These are phyloP conservation scores for Cladochytrium replicatum DNA, from an alignment of 192 early-diverging fungal species.

Conservation along the genomic window DNA sequence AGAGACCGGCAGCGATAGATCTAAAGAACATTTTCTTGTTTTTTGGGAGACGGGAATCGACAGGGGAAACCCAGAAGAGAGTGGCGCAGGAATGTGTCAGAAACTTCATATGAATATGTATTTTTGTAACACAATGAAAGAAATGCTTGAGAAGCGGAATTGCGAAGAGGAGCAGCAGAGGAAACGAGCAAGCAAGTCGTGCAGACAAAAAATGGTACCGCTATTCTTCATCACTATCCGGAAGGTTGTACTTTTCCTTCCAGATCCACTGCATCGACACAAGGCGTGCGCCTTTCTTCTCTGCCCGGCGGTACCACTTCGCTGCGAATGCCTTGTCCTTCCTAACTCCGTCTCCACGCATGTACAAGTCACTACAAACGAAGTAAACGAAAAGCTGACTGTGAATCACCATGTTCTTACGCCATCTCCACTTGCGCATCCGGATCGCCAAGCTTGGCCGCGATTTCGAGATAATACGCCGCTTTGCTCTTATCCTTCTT, in stretches of 20 bases:
- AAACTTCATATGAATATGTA: too few species aligned
- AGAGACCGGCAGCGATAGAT: too few species aligned
- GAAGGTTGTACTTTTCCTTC: constrained; percentile 39
- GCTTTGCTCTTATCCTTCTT: constrained; percentile 26
- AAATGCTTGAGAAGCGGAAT: too few species aligned
- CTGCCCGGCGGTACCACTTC: constrained; percentile 33
- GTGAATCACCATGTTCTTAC: constrained; percentile 3
- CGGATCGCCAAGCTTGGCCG: constrained; percentile 32
- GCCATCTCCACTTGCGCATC: constrained; percentile 39
- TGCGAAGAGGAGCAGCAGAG: too few species aligned
- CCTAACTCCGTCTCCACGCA: constrained; percentile 33
- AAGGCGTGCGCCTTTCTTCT: constrained; percentile 29
- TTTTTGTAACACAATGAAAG: too few species aligned
- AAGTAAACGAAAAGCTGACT: constrained; percentile 6
- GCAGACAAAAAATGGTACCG: too few species aligned
- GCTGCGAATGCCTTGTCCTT: constrained; percentile 34
- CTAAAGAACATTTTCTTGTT: too few species aligned
- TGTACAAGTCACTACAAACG: constrained; percentile 14
- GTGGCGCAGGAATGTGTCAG: too few species aligned
- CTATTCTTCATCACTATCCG: too few species aligned
- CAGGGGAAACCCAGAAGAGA: too few species aligned
- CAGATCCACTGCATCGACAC: constrained; percentile 44
- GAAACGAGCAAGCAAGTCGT: too few species aligned
- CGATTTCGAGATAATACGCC: constrained; percentile 33
- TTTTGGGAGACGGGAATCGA: too few species aligned